A percentile compares a stretch with the other conserved stretches of the same genome.
These are phyloP conservation scores for Backusella tuberculispora DNA, from an alignment of 192 early-diverging fungal species.

Conservation along the genomic window DNA sequence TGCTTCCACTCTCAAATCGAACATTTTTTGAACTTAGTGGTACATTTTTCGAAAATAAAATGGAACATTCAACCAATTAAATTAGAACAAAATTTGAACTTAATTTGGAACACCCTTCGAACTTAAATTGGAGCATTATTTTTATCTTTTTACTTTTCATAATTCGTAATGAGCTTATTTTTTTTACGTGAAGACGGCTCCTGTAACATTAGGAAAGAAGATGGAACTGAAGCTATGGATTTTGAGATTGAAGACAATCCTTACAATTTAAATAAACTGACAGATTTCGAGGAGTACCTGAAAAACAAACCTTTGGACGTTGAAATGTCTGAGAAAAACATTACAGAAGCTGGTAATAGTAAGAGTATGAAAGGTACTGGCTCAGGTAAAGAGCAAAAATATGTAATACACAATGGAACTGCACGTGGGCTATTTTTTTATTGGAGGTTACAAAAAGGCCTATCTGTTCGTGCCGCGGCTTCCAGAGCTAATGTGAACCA, in stretches of 20 bases:
- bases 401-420: conserved; percentile 1
- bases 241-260: conserved; percentile 6
- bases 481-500: neutral
- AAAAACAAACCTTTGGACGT: conserved; percentile 4
- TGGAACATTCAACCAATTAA: too few relatives aligned
- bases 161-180: conserved; percentile 5
- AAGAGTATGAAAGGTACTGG: neutral
- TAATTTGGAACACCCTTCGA: too few relatives aligned
- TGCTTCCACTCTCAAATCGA: too few relatives aligned
- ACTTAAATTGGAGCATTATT: conserved; percentile 15
- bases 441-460: neutral
- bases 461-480: neutral
- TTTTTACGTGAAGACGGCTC: neutral
- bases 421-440: neutral
- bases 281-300: conserved; percentile 16
- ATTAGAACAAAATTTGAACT: too few relatives aligned
- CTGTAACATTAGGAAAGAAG: neutral
- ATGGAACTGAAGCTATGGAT: conserved; percentile 14
- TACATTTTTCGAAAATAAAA: too few relatives aligned
- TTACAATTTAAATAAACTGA: conserved; percentile 10
- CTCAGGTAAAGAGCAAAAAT: too few relatives aligned
- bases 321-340: conserved; percentile 20
- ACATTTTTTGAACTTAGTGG: too few relatives aligned
- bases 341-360: neutral
- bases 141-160: neutral